These are phyloP conservation scores for Effrenium voratum DNA, from an alignment of 73 alveolate genomes.

Conservation along the genomic window DNA sequence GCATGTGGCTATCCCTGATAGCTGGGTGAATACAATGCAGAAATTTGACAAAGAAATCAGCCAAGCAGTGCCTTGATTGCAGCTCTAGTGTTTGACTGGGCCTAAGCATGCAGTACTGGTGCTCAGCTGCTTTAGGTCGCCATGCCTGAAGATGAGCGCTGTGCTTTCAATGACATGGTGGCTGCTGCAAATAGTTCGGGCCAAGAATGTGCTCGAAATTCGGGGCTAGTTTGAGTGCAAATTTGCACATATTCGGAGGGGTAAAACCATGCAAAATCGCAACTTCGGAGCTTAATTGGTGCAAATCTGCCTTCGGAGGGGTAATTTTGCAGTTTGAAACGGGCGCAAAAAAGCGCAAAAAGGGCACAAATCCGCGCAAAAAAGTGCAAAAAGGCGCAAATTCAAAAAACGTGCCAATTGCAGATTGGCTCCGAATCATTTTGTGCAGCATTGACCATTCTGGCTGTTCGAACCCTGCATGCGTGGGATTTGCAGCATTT, in stretches of 20 bases:
- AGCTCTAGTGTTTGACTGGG: neutral
- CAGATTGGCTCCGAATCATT: neutral
- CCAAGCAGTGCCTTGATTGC: neutral
- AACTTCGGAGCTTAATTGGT: neutral
- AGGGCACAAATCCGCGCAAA: slow-evolving; percentile 25
- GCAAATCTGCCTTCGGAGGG: neutral
- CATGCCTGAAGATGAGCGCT: neutral
- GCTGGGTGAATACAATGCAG: neutral
- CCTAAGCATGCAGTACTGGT: neutral
- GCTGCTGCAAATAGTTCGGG: neutral
- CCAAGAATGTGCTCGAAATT: neutral
- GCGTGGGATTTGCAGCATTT: too few species aligned
- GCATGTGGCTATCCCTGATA: neutral
- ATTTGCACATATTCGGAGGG: neutral
- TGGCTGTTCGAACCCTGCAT: too few species aligned
- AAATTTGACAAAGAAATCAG: neutral
- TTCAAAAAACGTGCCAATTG: slow-evolving; percentile 2
- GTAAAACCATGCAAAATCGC: neutral
- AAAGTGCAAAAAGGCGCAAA: slow-evolving; percentile 35
- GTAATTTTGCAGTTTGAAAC: too few species aligned
- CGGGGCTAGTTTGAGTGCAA: neutral
- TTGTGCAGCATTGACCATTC: too few species aligned
- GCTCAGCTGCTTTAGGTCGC: neutral
- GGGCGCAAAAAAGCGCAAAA: slow-evolving; percentile 16
- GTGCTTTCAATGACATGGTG: neutral